These are phyloP conservation scores for Scutellaria baicalensis DNA, from an alignment of 257 asterid species.

Conservation along the genomic window DNA sequence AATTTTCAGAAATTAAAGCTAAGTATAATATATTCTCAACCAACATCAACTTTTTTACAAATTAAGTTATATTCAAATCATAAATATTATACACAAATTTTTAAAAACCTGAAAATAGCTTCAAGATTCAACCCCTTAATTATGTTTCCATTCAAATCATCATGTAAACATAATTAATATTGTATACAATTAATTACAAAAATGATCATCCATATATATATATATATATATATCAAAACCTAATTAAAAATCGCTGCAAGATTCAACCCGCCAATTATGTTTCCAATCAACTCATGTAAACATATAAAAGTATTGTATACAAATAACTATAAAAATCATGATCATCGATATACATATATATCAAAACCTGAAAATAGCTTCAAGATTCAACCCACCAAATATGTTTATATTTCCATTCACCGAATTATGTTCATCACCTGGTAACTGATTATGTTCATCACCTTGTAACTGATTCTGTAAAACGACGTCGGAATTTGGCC, in stretches of 20 bases:
- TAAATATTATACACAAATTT: neutral
- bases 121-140: conserved; percentile 38
- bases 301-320: neutral
- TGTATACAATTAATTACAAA: no score
- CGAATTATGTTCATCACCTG: conserved; percentile 15
- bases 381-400: conserved; percentile 34
- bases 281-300: neutral
- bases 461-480: conserved; percentile 11
- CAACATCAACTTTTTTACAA: conserved; percentile 8
- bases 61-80: neutral
- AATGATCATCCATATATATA: no score
- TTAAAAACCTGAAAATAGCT: conserved; percentile 43
- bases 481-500: conserved; percentile 31
- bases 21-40: no score
- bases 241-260: no score
- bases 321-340: neutral
- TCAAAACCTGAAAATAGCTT: conserved; percentile 49
- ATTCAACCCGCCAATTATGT: conserved; percentile 19
- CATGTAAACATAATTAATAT: no score
- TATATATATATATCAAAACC: no score
- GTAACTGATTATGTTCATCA: neutral
- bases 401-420: conserved; percentile 17
- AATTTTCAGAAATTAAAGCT: no score
- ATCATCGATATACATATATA: neutral
- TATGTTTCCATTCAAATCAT: no score